Conservation (phyloP, 1,284 basidiomycete genomes). For the Ustilago crameri region DNA sequence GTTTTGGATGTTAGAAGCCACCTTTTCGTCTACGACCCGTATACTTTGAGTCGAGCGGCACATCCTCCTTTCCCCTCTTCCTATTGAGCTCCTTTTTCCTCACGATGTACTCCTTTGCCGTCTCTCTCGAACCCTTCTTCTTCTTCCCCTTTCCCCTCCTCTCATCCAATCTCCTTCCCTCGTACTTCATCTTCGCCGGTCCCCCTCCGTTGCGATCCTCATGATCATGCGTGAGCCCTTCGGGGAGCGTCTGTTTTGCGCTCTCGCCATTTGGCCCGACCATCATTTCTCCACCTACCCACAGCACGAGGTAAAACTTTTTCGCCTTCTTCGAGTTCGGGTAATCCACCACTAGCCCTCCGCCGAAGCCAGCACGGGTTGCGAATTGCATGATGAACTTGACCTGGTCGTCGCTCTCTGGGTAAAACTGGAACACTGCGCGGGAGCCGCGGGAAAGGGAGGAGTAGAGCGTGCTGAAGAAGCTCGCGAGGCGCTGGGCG, state of each 20-base stretch:
- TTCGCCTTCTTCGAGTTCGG: constrained; percentile 68
- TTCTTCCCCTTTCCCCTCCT: constrained; percentile 62
- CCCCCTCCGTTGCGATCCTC: constrained; percentile 35
- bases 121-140: constrained; percentile 71
- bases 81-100: constrained; percentile 74
- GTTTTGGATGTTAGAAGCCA: constrained; percentile 31
- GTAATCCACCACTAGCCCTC: constrained; percentile 90
- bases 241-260: constrained; percentile 53
- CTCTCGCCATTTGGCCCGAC: constrained; percentile 66
- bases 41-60: constrained; percentile 63
- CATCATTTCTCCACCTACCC: constrained; percentile 68
- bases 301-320: constrained; percentile 68
- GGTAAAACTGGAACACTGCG: constrained; percentile 77
- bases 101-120: constrained; percentile 72
- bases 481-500: constrained; percentile 86
- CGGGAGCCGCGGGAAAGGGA: constrained; percentile 89
- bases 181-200: constrained; percentile 37
- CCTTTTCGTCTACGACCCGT: constrained; percentile 50
- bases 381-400: constrained; percentile 89
- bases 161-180: constrained; percentile 38
- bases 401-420: constrained; percentile 66
- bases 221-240: constrained; percentile 55
- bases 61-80: constrained; percentile 71
- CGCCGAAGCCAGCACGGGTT: constrained; percentile 94
- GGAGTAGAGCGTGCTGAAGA: constrained; percentile 97